Base-by-base conservation (phyloP, 2,329 filamentous ascomycete genomes). In the Periconia macrospinosa region DNA sequence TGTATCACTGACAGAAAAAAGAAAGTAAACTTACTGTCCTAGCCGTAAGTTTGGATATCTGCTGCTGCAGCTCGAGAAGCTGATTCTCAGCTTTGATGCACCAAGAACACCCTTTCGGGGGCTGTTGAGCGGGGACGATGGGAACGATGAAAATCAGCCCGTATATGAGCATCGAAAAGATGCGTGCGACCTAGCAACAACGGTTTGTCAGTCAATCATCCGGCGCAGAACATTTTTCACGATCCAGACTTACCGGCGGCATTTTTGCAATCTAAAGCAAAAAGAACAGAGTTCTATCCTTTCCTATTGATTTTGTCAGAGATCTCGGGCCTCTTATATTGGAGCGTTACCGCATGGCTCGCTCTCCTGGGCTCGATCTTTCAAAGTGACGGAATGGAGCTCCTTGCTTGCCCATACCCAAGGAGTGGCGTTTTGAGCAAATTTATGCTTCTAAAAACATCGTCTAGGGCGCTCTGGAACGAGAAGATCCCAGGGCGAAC, bases 31-130 rank as follows among this genome's bases (percentile, higher is more conserved):
- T n/a, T 30, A 55, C 53, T 41, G 46, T 37, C 23, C 48, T 44
- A 30, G 46, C 46, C 15, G 33, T 15, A 20, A 55, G 35, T 49
- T 52, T 41, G 7, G 47, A 46, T 5, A 55, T 33, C 49, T 55
- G 53, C 41, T 55, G 40, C 46, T 55, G 53, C 33, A 55, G 33
- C n/a, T 40, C 45, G 2, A 30, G 9, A 9, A 55, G 42, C 43
- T 46, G 41, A n/a, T 37, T 51, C 17, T 45, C 46, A 27, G 42
- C 41, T 18, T 47, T 47, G 11, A 23, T 3, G 42, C 49, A 55
- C 53, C 49, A 52, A 11, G 40, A 20, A 46, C 53, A 55, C 43
- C 41, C 51, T 19, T 47, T 23, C 9, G 41, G 42, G n/a, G 46
- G 49, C 20, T 49, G 35, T 20, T 52, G 49, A 43, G 46, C 42